Evolutionary conservation across 164 flowering plant species (phyloP).

Genomic region (Umbilicus rupestris): DNA sequence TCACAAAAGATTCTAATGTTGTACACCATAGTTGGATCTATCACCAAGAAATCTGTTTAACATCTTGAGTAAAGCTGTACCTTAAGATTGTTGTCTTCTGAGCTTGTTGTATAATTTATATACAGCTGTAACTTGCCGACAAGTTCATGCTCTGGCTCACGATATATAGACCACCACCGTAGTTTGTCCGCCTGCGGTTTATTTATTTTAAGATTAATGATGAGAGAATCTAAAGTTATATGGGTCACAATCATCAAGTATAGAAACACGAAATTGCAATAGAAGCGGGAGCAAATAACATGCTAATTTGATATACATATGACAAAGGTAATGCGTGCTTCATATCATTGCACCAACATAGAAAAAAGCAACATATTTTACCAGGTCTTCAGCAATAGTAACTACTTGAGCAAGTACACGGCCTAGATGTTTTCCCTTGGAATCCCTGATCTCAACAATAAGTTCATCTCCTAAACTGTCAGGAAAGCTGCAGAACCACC

Average conservation of each 20-base stretch:
- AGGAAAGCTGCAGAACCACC: conserved; percentile 59
- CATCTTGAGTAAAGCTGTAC: conserved; percentile 18
- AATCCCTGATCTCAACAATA: conserved; percentile 71
- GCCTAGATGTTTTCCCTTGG: conserved; percentile 70
- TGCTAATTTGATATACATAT: not conserved
- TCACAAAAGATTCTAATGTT: too few relatives aligned
- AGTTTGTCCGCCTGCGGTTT: conserved; percentile 67
- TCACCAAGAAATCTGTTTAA: not conserved
- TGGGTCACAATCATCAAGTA: not conserved
- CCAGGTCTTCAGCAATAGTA: conserved; percentile 68
- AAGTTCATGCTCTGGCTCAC: conserved; percentile 83
- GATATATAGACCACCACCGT: conserved; percentile 92
- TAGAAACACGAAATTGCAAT: not conserved
- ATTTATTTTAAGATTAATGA: not conserved
- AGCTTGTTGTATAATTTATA: conserved; percentile 61
- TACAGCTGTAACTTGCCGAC: conserved; percentile 78
- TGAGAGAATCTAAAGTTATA: too few relatives aligned
- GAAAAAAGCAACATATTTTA: conserved; percentile 17
- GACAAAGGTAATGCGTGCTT: not conserved
- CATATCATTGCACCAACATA: not conserved
- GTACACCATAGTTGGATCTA: not conserved
- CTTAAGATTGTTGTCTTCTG: conserved; percentile 71
- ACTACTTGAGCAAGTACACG: conserved; percentile 88
- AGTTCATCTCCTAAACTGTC: conserved; percentile 85
- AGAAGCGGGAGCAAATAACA: not conserved